These are phyloP conservation scores for Candida hispaniensis DNA, from an alignment of 805 yeast species.

Conservation along the genomic window DNA sequence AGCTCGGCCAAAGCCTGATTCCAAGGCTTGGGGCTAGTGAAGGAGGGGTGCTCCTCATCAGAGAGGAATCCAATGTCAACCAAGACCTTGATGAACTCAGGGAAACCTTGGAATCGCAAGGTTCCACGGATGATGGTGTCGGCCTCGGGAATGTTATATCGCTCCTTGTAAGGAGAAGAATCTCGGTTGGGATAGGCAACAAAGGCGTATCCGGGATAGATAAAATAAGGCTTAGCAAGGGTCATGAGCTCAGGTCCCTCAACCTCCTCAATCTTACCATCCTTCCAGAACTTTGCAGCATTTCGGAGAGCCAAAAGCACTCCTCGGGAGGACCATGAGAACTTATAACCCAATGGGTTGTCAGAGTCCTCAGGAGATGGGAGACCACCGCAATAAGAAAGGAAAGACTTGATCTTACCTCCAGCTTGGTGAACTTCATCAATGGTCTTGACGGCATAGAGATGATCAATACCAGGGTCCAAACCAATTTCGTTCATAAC, in stretches of 20 bases:
- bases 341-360: conserved; percentile 97
- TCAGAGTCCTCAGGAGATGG: conserved; percentile 98
- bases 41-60: conserved; percentile 56
- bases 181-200: conserved; percentile 98
- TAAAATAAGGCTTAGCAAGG: conserved; percentile 86
- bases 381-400: conserved; percentile 97
- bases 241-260: conserved; percentile 89
- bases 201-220: conserved; percentile 90
- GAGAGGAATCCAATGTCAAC: conserved; percentile 89
- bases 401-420: conserved; percentile 88
- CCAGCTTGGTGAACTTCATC: conserved; percentile 87
- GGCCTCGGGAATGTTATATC: conserved; percentile 93
- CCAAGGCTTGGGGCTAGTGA: conserved; percentile 57
- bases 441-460: conserved; percentile 95
- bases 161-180: conserved; percentile 84
- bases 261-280: conserved; percentile 72
- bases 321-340: conserved; percentile 99
- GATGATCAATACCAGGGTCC: conserved; percentile 98
- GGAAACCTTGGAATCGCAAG: conserved; percentile 96
- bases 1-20: conserved; percentile 71
- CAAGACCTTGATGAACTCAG: conserved; percentile 89
- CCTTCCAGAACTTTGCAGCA: conserved; percentile 78
- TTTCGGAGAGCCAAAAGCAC: conserved; percentile 92
- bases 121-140: conserved; percentile 96
- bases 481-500: conserved; percentile 98